phyloP scores from a whole-genome alignment of 768 basidiomycete genomes.

The Paxillus involutus region DNA sequence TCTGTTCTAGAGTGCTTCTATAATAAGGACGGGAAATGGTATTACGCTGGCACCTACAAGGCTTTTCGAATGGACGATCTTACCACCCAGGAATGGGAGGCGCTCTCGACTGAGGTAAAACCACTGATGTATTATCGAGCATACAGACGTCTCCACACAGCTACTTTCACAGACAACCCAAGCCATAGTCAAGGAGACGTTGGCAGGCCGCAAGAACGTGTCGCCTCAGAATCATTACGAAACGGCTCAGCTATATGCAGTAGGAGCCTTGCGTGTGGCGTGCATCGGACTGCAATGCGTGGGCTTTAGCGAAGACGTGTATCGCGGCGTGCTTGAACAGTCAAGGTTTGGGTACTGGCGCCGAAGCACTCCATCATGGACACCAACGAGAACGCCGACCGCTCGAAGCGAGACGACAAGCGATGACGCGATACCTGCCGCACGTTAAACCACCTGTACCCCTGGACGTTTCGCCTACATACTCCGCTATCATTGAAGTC shows the following conservation, averaged over 20 bases:
- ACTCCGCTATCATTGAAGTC: neutral
- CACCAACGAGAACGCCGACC: constrained; percentile 5
- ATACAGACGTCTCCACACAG: constrained; percentile 5
- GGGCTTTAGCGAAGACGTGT: constrained; percentile 69
- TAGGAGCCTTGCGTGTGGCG: constrained; percentile 69
- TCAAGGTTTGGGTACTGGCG: constrained; percentile 36
- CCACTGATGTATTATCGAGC: neutral
- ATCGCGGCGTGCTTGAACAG: constrained; percentile 65
- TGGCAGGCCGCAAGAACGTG: constrained; percentile 67
- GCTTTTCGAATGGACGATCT: constrained; percentile 66
- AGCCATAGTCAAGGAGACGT: constrained; percentile 69
- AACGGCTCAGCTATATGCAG: constrained; percentile 67
- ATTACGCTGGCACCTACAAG: constrained; percentile 79
- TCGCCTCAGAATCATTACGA: constrained; percentile 81
- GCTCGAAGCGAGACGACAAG: constrained; percentile 10
- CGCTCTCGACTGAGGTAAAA: constrained; percentile 60
- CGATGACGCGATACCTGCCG: constrained; percentile 8
- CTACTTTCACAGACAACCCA: constrained; percentile 52
- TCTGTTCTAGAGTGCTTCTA: constrained; percentile 68
- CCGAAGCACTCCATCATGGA: constrained; percentile 16
- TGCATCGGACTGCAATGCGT: constrained; percentile 76
- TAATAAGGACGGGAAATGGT: constrained; percentile 79
- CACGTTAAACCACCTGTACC: constrained; percentile 4
- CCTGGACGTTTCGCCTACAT: neutral
- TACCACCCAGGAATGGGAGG: constrained; percentile 66